Evolutionary conservation across 768 basidiomycete species (phyloP).

Genomic region (Agrocybe pediades): DNA sequence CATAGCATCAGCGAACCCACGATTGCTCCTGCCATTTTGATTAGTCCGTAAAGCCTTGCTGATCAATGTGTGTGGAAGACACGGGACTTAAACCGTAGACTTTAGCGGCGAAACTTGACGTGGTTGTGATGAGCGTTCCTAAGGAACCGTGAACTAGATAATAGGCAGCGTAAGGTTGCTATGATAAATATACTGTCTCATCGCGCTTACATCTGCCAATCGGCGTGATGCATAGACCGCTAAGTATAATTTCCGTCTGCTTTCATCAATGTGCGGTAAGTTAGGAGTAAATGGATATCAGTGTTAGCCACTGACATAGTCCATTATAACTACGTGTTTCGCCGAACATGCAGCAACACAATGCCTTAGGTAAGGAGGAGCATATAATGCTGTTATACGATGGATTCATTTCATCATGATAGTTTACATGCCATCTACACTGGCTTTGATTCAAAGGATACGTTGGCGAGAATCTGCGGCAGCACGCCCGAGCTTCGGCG

Average conservation of each 20-base stretch:
- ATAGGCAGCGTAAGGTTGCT: not conserved
- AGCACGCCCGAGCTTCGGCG: not conserved
- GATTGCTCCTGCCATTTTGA: not conserved
- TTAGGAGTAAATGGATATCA: no score
- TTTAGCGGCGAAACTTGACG: not conserved
- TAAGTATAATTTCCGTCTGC: no score
- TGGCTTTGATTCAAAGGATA: not conserved
- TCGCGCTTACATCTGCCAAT: not conserved
- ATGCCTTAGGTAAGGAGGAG: no score
- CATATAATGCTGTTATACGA: no score
- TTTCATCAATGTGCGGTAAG: no score
- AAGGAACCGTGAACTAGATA: not conserved
- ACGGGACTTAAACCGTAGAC: not conserved
- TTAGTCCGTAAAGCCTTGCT: not conserved
- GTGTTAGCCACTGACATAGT: no score
- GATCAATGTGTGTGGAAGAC: not conserved
- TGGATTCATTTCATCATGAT: no score
- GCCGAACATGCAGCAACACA: no score
- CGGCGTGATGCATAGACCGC: no score
- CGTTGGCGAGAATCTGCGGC: not conserved
- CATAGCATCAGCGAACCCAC: not conserved
- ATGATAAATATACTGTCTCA: not conserved
- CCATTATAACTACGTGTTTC: no score
- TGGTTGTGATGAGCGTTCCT: constrained; percentile 8
- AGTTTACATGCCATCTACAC: no score